phyloP scores from a whole-genome alignment of 768 basidiomycete genomes.

The Dictyophora rubrovolvata region DNA sequence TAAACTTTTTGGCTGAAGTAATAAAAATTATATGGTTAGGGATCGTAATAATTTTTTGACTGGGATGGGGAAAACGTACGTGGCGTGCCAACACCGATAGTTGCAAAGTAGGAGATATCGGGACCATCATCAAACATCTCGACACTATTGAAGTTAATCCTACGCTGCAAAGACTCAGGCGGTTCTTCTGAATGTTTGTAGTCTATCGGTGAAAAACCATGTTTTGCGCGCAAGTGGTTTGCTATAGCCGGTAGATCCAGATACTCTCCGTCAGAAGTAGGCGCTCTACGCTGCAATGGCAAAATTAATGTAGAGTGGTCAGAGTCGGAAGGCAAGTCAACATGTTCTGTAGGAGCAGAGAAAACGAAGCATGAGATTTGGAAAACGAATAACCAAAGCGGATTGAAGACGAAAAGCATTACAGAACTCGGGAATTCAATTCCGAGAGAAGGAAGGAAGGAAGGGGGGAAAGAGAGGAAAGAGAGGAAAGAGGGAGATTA shows the following conservation, averaged over 20 bases:
- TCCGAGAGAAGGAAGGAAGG: not conserved
- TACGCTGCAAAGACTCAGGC: conserved; percentile 17
- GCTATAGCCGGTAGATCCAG: conserved; percentile 28
- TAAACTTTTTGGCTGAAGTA: not conserved
- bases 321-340: not conserved
- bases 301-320: conserved; percentile 32
- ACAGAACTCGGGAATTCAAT: not conserved
- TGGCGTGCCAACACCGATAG: conserved; percentile 52
- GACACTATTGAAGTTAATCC: conserved; percentile 29
- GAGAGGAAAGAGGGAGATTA: not conserved
- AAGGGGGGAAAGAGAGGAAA: not conserved
- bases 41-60: not conserved
- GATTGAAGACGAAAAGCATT: not conserved
- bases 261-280: conserved; percentile 17
- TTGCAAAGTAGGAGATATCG: conserved; percentile 51
- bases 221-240: conserved; percentile 38
- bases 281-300: conserved; percentile 31
- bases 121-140: conserved; percentile 42
- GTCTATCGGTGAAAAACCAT: conserved; percentile 22
- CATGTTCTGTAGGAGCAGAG: not conserved
- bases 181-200: conserved; percentile 5
- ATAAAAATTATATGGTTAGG: not conserved
- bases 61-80: conserved; percentile 25
- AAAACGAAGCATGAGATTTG: not conserved
- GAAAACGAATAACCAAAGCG: not conserved